phyloP scores from a whole-genome alignment of 257 asterid species.

The Solanum corneliomulleri region DNA sequence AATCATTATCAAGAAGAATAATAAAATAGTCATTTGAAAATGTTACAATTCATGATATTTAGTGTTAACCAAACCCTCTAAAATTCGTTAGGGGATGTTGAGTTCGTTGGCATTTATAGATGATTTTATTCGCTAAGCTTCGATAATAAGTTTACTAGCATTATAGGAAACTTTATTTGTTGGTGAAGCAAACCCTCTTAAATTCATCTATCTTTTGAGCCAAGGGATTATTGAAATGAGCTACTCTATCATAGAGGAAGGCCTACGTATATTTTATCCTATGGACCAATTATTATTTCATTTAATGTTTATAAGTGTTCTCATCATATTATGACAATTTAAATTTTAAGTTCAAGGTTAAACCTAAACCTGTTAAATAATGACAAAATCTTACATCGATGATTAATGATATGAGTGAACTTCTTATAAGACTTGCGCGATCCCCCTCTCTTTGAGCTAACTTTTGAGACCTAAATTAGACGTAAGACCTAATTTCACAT shows the following conservation, averaged over 20 bases:
- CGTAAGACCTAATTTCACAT: no score
- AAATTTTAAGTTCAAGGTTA: background rate
- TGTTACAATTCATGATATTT: background rate
- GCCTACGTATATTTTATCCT: no score
- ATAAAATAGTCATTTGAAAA: background rate
- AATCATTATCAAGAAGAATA: background rate
- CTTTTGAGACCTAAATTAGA: no score
- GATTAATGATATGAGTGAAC: no score
- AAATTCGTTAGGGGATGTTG: background rate
- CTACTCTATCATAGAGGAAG: no score
- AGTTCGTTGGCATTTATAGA: no score
- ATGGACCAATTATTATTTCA: background rate
- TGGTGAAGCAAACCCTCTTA: background rate
- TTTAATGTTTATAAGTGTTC: background rate
- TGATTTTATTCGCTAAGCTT: no score
- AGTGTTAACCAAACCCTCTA: background rate
- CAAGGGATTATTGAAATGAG: no score
- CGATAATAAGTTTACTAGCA: background rate
- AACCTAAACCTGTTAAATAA: background rate
- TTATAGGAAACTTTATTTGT: background rate
- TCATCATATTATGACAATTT: background rate
- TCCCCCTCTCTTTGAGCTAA: no score
- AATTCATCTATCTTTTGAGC: background rate
- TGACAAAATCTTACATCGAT: no score
- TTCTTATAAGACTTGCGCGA: fast-evolving